Conservation (phyloP, 768 basidiomycete species). For the Nidularia pulvinata region DNA sequence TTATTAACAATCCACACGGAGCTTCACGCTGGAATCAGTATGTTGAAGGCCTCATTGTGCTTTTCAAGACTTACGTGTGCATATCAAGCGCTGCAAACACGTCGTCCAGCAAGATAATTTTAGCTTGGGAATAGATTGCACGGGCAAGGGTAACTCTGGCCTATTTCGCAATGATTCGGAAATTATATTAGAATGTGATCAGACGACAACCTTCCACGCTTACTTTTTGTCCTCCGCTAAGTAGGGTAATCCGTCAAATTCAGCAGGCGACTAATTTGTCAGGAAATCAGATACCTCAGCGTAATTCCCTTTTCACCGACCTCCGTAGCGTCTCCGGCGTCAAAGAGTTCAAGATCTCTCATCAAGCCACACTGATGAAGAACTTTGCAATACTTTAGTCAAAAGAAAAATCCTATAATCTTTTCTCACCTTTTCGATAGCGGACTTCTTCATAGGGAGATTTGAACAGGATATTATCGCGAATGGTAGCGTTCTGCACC, state of each 20-base stretch:
- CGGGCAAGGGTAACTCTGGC: constrained; percentile 47
- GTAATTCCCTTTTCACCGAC: constrained; percentile 74
- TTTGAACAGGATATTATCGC: constrained; percentile 86
- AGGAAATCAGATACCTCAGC: constrained; percentile 19
- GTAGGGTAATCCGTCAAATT: too few relatives aligned
- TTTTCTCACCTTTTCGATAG: constrained; percentile 53
- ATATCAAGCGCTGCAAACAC: constrained; percentile 62
- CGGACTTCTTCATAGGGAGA: constrained; percentile 71
- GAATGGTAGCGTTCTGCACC: constrained; percentile 80
- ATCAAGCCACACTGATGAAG: constrained; percentile 75
- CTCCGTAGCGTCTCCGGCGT: constrained; percentile 71
- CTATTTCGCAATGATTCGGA: constrained; percentile 10
- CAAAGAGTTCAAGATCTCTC: constrained; percentile 66
- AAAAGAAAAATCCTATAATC: too few relatives aligned
- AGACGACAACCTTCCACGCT: constrained; percentile 24
- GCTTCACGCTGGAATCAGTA: constrained; percentile 39
- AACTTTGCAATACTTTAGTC: constrained; percentile 24
- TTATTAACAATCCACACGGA: constrained; percentile 80
- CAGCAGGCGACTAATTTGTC: too few relatives aligned
- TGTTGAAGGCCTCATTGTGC: neutral
- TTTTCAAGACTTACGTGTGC: constrained; percentile 14
- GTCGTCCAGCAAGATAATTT: constrained; percentile 73
- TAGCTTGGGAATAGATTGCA: constrained; percentile 47
- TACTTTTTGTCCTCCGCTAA: constrained; percentile 32
- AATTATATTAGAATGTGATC: neutral